Conservation (phyloP, 257 asterid genomes). For the Rubia yunnanensis region DNA sequence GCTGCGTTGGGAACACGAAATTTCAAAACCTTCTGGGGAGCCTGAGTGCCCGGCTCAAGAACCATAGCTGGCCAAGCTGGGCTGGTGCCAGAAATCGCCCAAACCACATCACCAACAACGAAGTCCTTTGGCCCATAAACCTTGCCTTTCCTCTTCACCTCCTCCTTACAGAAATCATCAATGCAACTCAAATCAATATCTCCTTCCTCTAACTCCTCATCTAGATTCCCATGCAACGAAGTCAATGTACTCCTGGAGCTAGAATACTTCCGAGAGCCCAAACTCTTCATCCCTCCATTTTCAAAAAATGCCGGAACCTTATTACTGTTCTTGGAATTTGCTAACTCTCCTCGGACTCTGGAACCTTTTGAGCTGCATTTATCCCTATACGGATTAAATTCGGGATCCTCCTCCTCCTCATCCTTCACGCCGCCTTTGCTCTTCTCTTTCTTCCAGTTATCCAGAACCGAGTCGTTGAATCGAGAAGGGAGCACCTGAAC, state of each 20-base stretch:
- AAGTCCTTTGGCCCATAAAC: constrained; percentile 43
- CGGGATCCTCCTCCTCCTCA: constrained; percentile 51
- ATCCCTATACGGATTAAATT: constrained; percentile 43
- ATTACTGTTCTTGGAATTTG: constrained; percentile 26
- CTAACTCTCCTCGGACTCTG: constrained; percentile 27
- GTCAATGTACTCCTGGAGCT: constrained; percentile 35
- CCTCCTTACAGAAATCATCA: constrained; percentile 27
- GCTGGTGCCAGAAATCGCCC: constrained; percentile 80
- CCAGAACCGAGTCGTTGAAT: constrained; percentile 83
- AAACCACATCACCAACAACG: constrained; percentile 69
- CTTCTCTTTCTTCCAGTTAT: constrained; percentile 91
- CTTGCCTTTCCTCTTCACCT: constrained; percentile 16
- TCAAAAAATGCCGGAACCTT: constrained; percentile 52
- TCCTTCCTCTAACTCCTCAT: constrained; percentile 47
- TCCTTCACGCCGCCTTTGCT: constrained; percentile 36
- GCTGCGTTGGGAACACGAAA: constrained; percentile 50
- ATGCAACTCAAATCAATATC: constrained; percentile 32
- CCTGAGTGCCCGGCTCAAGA: constrained; percentile 71
- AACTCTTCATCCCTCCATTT: constrained; percentile 34
- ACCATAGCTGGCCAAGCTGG: constrained; percentile 99
- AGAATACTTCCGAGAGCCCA: constrained; percentile 28
- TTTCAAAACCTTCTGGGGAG: constrained; percentile 72
- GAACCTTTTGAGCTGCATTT: constrained; percentile 32
- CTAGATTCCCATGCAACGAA: constrained; percentile 27
- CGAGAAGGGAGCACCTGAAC: constrained; percentile 95